These are phyloP conservation scores for Sphaerosporella brunnea DNA, from an alignment of 495 filamentous ascomycete species.

Conservation along the genomic window DNA sequence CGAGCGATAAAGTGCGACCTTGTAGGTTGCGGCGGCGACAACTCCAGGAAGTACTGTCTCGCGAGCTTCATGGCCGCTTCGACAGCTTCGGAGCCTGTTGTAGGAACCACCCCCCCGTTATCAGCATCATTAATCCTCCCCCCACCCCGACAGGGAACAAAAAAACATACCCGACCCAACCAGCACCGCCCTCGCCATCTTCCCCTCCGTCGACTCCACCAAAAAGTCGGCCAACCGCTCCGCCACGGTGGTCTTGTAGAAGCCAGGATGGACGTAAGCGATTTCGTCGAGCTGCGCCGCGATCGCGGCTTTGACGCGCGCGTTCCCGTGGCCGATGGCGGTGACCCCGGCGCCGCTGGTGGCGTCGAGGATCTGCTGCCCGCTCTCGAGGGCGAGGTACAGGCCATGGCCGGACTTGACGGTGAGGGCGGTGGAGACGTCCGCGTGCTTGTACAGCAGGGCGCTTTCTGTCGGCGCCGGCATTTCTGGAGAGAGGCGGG, in stretches of 20 bases:
- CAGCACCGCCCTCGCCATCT: constrained; percentile 33
- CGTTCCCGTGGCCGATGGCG: constrained; percentile 34
- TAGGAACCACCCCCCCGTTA: too few species aligned
- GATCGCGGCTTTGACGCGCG: constrained; percentile 30
- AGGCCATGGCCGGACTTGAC: constrained; percentile 34
- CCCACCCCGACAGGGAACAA: too few species aligned
- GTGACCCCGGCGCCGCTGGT: constrained; percentile 39
- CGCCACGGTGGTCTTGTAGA: constrained; percentile 29
- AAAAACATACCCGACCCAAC: constrained; percentile 39
- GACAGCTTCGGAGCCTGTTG: constrained; percentile 44
- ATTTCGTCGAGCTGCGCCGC: constrained; percentile 28
- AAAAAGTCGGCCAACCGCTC: constrained; percentile 31
- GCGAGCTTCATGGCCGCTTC: constrained; percentile 48
- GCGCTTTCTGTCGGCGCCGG: not conserved
- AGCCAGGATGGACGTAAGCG: constrained; percentile 32
- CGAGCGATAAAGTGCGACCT: constrained; percentile 40
- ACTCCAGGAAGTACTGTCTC: constrained; percentile 43
- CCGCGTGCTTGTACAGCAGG: not conserved
- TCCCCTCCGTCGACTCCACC: constrained; percentile 31
- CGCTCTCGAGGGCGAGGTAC: constrained; percentile 35
- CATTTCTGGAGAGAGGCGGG: not conserved
- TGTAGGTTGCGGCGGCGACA: constrained; percentile 29
- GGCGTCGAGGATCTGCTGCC: constrained; percentile 39
- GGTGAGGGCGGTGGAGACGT: constrained; percentile 17
- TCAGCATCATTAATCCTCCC: too few species aligned